Evolutionary conservation across 805 yeast species (phyloP), one percentile per base, ranked within the genome.

Genomic region (Geotrichum ghanense): DNA sequence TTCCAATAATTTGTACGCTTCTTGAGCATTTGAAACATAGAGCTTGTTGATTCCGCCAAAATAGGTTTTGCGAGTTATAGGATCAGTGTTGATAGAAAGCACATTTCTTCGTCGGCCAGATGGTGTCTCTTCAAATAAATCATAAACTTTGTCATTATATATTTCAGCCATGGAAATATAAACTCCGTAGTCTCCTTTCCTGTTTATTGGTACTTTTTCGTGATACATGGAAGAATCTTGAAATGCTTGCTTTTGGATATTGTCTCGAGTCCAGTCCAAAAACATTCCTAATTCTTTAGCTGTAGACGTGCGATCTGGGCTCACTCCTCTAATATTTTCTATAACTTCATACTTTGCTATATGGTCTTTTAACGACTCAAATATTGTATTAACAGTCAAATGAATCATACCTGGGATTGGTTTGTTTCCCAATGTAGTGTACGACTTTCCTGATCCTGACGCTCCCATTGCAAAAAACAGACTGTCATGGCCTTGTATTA

Each of bases 151-250:
- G 51, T 75, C 79, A 51, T 73, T 73, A 51, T 73, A 70, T 20
- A 76, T 63, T 53, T 76, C 80, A 56, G 72, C 73, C 64, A 74
- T 70, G 3, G 78, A 71, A n/a, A 76, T 22, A 1, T 75, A 69
- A 19, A 75, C 58, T 0, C 71, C 76, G 51, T 56, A 60, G 22
- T 42, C 35, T n/a, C 41, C 45, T 14, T 20, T 31, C 6, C 34
- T 23, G n/a, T 35, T 49, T 21, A 44, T 19, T n/a, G 23, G 22
- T 14, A 43, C 19, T 7, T 25, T 22, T 7, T 48, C 51, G n/a
- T 42, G 41, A 14, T 22, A 26, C 46, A 50, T 44, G 6, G 51
- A 26, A 21, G 42, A 25, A 5, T 48, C 16, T 10, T 35, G 16
- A 22, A 45, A 43, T 21, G 42, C 17, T 4, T 21, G 31, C 42